Percentiles rank a stretch among this genome's conserved stretches.
Conservation (phyloP, 768 basidiomycete species). For the Dioszegia hungarica region DNA sequence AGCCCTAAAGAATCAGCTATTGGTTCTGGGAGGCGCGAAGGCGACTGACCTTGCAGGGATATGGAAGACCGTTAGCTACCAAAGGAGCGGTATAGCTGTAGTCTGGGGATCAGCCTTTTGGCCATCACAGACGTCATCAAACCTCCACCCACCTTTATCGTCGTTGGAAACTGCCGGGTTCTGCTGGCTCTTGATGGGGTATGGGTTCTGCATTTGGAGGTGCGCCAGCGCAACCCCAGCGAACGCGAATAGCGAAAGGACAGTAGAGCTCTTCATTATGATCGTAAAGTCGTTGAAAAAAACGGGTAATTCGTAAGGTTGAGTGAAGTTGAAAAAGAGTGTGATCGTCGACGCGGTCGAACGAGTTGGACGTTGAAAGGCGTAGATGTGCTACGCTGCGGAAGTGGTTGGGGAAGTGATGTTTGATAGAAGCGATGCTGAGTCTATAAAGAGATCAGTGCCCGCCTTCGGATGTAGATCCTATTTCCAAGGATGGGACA, state of each 20-base stretch:
- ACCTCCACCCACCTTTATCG: slow-evolving; percentile 20
- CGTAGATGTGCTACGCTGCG: no score
- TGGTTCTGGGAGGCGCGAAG: background rate
- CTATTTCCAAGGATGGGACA: no score
- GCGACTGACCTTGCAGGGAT: slow-evolving; percentile 48
- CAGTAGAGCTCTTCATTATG: background rate
- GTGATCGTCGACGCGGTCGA: background rate
- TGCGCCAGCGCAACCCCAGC: slow-evolving; percentile 23
- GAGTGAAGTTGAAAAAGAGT: background rate
- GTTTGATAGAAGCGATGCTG: background rate
- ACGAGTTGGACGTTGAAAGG: background rate
- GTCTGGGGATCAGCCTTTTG: slow-evolving; percentile 37
- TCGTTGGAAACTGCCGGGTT: slow-evolving; percentile 17
- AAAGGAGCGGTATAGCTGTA: slow-evolving; percentile 48
- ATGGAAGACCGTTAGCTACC: slow-evolving; percentile 37
- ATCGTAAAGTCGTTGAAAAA: background rate
- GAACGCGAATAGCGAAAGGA: slow-evolving; percentile 6
- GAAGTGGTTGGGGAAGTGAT: background rate
- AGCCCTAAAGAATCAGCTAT: slow-evolving; percentile 17
- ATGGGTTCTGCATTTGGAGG: slow-evolving; percentile 26
- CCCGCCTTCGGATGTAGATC: no score
- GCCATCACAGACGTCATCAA: background rate
- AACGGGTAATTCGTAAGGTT: background rate
- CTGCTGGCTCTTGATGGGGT: slow-evolving; percentile 19
- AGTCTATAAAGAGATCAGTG: background rate